phyloP scores from a whole-genome alignment of 805 yeast species.

The Torulaspora indica region DNA sequence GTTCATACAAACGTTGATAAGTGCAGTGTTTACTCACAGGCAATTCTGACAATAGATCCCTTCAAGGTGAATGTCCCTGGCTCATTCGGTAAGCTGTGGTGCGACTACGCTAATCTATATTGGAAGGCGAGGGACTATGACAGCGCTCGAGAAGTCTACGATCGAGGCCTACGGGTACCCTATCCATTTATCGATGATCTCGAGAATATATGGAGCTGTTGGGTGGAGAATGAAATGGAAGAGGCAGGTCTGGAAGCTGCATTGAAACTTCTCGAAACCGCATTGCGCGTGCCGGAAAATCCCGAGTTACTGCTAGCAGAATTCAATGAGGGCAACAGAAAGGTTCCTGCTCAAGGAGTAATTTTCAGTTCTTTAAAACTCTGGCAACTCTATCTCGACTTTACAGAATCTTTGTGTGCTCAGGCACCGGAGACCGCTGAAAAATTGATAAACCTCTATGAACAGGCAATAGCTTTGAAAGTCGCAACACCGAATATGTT shows the following conservation, averaged over 20 bases:
- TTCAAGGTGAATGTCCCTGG: constrained; percentile 38
- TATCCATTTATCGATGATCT: constrained; percentile 58
- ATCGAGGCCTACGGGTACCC: constrained; percentile 67
- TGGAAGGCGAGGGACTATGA: constrained; percentile 48
- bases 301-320: constrained; percentile 27
- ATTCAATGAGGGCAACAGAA: constrained; percentile 14
- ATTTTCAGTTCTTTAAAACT: constrained; percentile 56
- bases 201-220: constrained; percentile 62
- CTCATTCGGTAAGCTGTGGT: constrained; percentile 62
- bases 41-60: constrained; percentile 64
- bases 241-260: constrained; percentile 46
- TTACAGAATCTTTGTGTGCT: constrained; percentile 54
- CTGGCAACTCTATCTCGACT: constrained; percentile 72
- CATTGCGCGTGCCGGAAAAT: constrained; percentile 39
- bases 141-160: constrained; percentile 58
- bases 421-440: constrained; percentile 33
- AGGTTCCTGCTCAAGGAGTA: constrained; percentile 51
- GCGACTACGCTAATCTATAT: constrained; percentile 61
- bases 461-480: constrained; percentile 50
- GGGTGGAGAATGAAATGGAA: constrained; percentile 65
- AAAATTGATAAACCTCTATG: constrained; percentile 41
- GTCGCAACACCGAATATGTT: constrained; percentile 65
- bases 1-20: constrained; percentile 39
- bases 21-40: constrained; percentile 53
- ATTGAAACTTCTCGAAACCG: constrained; percentile 39